Percentiles rank a stretch among this genome's conserved stretches.
Conservation (phyloP, 371 early-diverging fungal species). For the Capniomyces stellatus region DNA sequence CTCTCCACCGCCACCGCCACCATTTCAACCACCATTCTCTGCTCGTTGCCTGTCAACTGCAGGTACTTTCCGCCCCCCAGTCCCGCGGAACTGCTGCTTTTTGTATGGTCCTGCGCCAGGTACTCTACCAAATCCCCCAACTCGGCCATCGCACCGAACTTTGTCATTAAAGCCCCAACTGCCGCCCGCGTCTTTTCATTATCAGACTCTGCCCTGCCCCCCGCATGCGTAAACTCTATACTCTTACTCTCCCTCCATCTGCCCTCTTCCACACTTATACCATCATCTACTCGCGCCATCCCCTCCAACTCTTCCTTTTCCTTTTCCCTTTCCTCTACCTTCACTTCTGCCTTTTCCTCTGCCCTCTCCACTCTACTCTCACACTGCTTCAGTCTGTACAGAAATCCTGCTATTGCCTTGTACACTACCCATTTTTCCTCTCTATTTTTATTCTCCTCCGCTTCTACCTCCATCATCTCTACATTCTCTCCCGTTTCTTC, state of each 20-base stretch:
- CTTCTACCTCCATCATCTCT: slow-evolving; percentile 8
- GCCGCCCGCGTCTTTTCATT: background rate
- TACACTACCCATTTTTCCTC: background rate
- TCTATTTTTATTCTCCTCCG: slow-evolving; percentile 2
- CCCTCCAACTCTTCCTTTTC: background rate
- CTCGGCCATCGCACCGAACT: background rate
- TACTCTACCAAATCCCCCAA: background rate
- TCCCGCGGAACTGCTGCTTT: no score
- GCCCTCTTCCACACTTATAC: background rate
- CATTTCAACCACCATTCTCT: background rate
- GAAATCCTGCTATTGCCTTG: background rate
- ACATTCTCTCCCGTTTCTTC: slow-evolving; percentile 3
- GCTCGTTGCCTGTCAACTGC: background rate
- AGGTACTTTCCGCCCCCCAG: background rate
- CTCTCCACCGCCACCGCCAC: background rate
- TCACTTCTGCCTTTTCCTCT: background rate
- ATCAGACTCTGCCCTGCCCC: background rate
- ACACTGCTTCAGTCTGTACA: background rate
- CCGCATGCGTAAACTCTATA: no score
- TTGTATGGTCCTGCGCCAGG: background rate
- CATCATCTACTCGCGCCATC: background rate
- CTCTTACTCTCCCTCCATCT: background rate
- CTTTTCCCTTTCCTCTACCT: background rate
- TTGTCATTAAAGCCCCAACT: background rate
- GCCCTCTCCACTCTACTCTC: background rate